Conservation (phyloP, 192 early-diverging fungal genomes). For the Haplosporangium gracile region DNA sequence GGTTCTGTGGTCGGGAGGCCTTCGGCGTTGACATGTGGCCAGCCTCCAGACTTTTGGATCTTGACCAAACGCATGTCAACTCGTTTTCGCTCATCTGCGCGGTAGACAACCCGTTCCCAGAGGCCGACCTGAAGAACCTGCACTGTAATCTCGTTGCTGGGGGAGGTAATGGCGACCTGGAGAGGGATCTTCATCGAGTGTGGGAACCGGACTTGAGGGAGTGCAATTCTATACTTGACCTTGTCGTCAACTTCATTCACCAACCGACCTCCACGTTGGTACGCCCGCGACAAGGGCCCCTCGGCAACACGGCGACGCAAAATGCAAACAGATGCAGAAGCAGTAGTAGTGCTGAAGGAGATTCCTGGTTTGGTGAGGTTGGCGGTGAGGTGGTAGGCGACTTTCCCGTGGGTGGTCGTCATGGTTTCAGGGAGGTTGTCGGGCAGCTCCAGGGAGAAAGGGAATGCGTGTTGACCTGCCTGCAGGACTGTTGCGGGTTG, state of each 20-base stretch:
- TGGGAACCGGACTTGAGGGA: constrained; percentile 40
- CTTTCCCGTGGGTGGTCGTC: constrained; percentile 24
- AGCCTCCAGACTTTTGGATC: constrained; percentile 51
- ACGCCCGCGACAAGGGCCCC: constrained; percentile 9
- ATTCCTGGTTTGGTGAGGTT: constrained; percentile 38
- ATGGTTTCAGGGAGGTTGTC: constrained; percentile 46
- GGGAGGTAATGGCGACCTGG: constrained; percentile 32
- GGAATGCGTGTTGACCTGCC: constrained; percentile 46
- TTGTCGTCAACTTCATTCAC: constrained; percentile 19
- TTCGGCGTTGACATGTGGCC: constrained; percentile 20
- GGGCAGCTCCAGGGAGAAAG: constrained; percentile 52
- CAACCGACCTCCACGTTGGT: constrained; percentile 24
- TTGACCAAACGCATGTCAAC: constrained; percentile 47
- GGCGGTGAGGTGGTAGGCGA: constrained; percentile 33
- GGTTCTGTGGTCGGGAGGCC: background rate
- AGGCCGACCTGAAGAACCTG: constrained; percentile 35
- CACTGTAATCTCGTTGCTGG: constrained; percentile 10
- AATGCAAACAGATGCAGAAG: constrained; percentile 15
- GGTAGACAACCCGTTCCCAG: constrained; percentile 43
- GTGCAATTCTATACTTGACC: constrained; percentile 27
- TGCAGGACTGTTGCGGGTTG: constrained; percentile 8
- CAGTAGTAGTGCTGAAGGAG: constrained; percentile 19
- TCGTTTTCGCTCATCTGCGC: constrained; percentile 27
- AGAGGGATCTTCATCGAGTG: constrained; percentile 36
- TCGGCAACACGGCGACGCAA: constrained; percentile 14